phyloP scores from a whole-genome alignment of 1,139 yeast species.

The Geotrichum candidum region DNA sequence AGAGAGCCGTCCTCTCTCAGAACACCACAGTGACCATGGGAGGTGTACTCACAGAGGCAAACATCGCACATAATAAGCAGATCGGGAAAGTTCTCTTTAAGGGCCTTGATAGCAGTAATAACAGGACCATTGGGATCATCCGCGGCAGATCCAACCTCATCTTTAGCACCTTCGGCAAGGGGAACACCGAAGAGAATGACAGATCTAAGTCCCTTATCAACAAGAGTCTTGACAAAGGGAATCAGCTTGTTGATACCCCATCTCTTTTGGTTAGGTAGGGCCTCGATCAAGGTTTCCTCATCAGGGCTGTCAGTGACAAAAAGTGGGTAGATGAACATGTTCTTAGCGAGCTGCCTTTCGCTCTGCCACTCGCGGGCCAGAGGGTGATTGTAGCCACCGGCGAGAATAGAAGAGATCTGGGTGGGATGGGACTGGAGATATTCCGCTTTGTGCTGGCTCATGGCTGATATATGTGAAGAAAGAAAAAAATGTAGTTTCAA shows the following conservation, averaged over 20 bases:
- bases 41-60: slow-evolving; percentile 92
- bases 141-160: slow-evolving; percentile 78
- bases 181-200: slow-evolving; percentile 94
- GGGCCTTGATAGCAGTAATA: slow-evolving; percentile 63
- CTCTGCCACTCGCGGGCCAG: slow-evolving; percentile 86
- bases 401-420: slow-evolving; percentile 68
- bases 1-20: slow-evolving; percentile 80
- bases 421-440: slow-evolving; percentile 41
- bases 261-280: slow-evolving; percentile 83
- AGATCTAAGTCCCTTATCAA: slow-evolving; percentile 74
- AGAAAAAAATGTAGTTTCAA: not conserved
- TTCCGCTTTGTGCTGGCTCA: slow-evolving; percentile 20
- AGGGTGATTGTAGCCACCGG: slow-evolving; percentile 94
- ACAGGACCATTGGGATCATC: slow-evolving; percentile 98
- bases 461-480: not conserved
- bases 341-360: slow-evolving; percentile 70
- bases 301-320: slow-evolving; percentile 79
- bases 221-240: slow-evolving; percentile 63
- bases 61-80: slow-evolving; percentile 90
- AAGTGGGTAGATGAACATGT: slow-evolving; percentile 89
- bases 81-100: slow-evolving; percentile 64
- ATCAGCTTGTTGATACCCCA: slow-evolving; percentile 76
- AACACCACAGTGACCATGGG: slow-evolving; percentile 96
- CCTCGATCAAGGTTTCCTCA: slow-evolving; percentile 65
- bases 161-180: slow-evolving; percentile 66